Percentiles rank a stretch among this genome's conserved stretches.
These are phyloP conservation scores for Mycena crocata DNA, from an alignment of 768 basidiomycete genomes.

Conservation along the genomic window DNA sequence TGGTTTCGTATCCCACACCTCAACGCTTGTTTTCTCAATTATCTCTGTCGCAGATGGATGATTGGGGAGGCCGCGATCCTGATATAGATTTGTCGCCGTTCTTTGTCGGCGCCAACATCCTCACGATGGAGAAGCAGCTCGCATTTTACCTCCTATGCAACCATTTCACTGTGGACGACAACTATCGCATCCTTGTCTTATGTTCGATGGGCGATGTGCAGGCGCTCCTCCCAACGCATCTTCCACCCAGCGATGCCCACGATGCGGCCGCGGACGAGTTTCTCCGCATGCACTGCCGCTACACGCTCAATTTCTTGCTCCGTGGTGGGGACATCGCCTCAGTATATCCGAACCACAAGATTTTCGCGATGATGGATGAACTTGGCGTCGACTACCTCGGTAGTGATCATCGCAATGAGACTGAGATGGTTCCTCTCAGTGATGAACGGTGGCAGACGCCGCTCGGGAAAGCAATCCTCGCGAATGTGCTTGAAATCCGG, in stretches of 20 bases:
- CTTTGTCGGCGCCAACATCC: not conserved
- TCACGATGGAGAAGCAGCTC: no score
- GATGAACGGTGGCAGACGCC: conserved; percentile 5
- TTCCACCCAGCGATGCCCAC: not conserved
- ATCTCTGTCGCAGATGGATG: no score
- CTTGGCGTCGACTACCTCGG: not conserved
- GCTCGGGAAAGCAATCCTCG: conserved; percentile 1
- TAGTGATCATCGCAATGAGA: not conserved
- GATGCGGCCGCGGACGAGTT: not conserved
- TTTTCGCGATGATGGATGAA: not conserved
- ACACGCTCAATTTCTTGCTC: conserved; percentile 2
- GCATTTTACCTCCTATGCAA: no score
- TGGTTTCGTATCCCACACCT: no score
- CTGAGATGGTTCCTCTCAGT: not conserved
- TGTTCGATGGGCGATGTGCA: not conserved
- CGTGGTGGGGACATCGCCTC: conserved; percentile 4
- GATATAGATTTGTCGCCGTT: not conserved
- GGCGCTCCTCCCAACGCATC: not conserved
- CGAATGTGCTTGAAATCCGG: not conserved
- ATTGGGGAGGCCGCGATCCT: no score
- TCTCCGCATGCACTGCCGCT: conserved; percentile 7
- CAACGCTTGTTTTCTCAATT: no score
- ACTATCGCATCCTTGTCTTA: not conserved
- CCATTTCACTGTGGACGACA: no score
- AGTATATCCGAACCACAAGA: not conserved